Conservation (phyloP, 169 alveolate species). For the Eimeria necatrix region DNA sequence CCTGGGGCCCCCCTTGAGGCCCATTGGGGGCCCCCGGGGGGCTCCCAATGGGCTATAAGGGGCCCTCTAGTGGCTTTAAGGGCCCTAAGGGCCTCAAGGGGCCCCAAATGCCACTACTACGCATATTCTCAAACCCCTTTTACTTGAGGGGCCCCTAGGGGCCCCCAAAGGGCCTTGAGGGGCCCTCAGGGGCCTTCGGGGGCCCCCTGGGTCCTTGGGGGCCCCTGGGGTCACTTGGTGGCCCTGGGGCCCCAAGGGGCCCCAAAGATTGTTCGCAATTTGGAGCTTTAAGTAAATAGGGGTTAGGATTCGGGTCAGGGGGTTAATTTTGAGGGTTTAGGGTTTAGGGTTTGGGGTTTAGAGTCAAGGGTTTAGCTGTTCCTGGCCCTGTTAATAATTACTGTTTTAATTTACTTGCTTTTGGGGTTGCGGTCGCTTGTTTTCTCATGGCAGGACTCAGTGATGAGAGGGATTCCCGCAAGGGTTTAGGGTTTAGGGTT, state of each 20-base stretch:
- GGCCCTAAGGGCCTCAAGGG: neutral
- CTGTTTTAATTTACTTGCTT: too few species aligned
- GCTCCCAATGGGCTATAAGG: neutral
- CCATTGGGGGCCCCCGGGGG: neutral
- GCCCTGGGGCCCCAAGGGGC: too few species aligned
- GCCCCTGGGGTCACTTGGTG: neutral
- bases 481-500: conserved; percentile 11
- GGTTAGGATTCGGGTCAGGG: conserved; percentile 14
- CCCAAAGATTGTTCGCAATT: too few species aligned
- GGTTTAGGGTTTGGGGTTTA: conserved; percentile 4
- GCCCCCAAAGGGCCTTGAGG: neutral
- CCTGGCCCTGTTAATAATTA: too few species aligned
- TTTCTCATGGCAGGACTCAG: too few species aligned
- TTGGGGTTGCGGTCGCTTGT: too few species aligned
- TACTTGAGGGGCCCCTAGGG: conserved; percentile 8
- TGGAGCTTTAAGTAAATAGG: neutral
- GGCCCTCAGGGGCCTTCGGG: neutral
- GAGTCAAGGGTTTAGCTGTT: too few species aligned
- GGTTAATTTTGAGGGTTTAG: neutral
- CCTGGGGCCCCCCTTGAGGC: neutral
- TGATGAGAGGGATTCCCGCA: too few species aligned
- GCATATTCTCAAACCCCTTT: too few species aligned
- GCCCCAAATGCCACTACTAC: too few species aligned
- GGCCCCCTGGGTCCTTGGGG: neutral
- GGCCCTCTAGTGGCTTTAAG: neutral